A percentile compares a stretch with the other conserved stretches of the same genome.
Evolutionary conservation across 1,139 yeast genomes (phyloP).

Genomic region (Yamadazyma atlantica): DNA sequence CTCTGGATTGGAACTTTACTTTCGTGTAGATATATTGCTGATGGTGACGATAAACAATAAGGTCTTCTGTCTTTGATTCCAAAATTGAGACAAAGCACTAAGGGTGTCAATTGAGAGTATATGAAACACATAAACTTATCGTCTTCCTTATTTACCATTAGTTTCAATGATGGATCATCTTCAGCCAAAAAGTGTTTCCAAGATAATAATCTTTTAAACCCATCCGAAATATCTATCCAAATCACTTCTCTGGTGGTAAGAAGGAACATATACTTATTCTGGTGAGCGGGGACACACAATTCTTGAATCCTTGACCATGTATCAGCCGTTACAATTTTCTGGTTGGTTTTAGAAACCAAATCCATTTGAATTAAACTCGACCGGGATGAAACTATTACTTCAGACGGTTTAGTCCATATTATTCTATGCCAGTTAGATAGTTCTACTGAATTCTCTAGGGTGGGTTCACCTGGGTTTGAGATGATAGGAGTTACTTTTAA

Average conservation of each 20-base stretch:
- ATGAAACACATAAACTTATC: conserved; percentile 32
- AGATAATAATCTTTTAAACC: conserved; percentile 47
- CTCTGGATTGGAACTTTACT: conserved; percentile 12
- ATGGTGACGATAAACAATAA: conserved; percentile 17
- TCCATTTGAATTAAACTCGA: conserved; percentile 39
- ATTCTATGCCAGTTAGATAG: conserved; percentile 57
- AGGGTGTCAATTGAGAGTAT: conserved; percentile 42
- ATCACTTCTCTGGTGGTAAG: conserved; percentile 65
- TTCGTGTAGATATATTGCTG: conserved; percentile 13
- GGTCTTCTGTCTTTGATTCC: conserved; percentile 39
- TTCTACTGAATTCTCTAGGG: conserved; percentile 46
- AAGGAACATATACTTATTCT: conserved; percentile 30
- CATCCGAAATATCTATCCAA: conserved; percentile 33
- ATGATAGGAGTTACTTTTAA: conserved; percentile 4
- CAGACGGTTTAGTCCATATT: conserved; percentile 39
- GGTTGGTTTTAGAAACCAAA: conserved; percentile 19
- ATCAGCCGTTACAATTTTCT: conserved; percentile 46
- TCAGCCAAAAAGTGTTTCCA: conserved; percentile 69
- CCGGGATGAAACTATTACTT: conserved; percentile 45
- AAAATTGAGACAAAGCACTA: conserved; percentile 45
- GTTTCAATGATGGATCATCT: conserved; percentile 53
- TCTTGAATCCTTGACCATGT: conserved; percentile 61
- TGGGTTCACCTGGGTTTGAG: conserved; percentile 8
- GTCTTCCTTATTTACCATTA: conserved; percentile 28
- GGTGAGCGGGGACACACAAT: conserved; percentile 21